Evolutionary conservation across 495 filamentous ascomycete genomes (phyloP), one percentile per base, ranked within the genome.

Genomic region (Cairneyella variabilis): DNA sequence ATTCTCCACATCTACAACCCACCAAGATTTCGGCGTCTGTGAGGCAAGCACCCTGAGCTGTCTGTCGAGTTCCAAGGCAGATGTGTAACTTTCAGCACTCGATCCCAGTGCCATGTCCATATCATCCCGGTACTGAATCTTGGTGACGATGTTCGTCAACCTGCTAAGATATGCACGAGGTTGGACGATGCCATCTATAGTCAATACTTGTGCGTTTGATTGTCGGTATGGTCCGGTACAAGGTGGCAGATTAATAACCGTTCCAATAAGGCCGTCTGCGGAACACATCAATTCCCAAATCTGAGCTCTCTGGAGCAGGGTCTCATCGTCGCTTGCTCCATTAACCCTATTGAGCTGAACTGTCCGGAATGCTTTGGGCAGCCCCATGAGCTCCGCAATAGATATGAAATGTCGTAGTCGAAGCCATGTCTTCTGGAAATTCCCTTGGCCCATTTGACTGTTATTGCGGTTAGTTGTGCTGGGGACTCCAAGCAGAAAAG

Each of bases 351-450:
- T 56, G 12, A 38, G 16, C 26, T 56, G 53, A 28, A 44, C 23
- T 12, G 37, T 11, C 36, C 50, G 53, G 22, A 36, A 56, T 43
- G 53, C 22, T 6, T 49, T 56, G 14, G 53, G 53, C 37, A 56
- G 17, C 6, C 53, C 53, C 38, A 56, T 50, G 12, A 56, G 21
- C 25, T 56, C 53, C 25, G 36, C 53, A 25, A 49, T 36, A 1
- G 45, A 25, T 1, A 40, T 42, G 21, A 34, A 56, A 42, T 49
- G 53, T 22, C 53, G 53, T n/a, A 56, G 25, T 50, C 45, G 53
- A 34, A 56, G 22, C 53, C 53, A 56, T 49, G 45, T 45, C 21
- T 36, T 56, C 21, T 56, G 53, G 3, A 56, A 44, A 44, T 56
- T 49, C 6, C 53, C 53, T 34, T 43, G 44, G 20, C 44, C 37